These are phyloP conservation scores for Coniferiporia weirii DNA, from an alignment of 1,284 basidiomycete genomes.

Conservation along the genomic window DNA sequence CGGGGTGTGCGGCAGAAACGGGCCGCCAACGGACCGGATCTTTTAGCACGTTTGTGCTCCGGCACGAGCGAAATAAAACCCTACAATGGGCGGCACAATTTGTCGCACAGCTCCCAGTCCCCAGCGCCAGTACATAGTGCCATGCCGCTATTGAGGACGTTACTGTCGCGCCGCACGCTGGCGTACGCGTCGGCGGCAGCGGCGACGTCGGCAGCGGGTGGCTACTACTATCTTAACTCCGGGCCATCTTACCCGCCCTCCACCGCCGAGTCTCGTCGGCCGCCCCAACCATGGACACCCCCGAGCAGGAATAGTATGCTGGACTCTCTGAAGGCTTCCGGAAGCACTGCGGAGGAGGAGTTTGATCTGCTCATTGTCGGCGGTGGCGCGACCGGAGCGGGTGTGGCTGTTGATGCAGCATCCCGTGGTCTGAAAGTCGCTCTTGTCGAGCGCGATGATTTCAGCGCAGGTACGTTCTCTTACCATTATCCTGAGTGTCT, in stretches of 20 bases:
- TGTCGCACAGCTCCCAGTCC: neutral
- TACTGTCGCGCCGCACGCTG: conserved; percentile 52
- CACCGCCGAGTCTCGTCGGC: conserved; percentile 55
- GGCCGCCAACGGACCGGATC: too few relatives aligned
- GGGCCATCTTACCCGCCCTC: conserved; percentile 60
- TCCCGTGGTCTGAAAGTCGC: conserved; percentile 90
- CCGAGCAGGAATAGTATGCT: conserved; percentile 65
- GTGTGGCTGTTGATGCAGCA: conserved; percentile 91
- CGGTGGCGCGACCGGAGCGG: conserved; percentile 91
- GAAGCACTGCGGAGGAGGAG: conserved; percentile 37
- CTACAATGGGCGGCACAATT: neutral
- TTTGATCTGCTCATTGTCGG: conserved; percentile 86
- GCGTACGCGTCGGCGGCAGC: conserved; percentile 48
- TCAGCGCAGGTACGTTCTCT: conserved; percentile 63
- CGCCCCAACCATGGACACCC: conserved; percentile 73
- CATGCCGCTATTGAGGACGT: conserved; percentile 5
- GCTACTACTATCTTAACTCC: conserved; percentile 67
- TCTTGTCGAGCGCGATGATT: conserved; percentile 92
- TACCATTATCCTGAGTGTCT: too few relatives aligned
- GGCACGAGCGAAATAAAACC: too few relatives aligned
- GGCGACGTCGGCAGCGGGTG: conserved; percentile 46
- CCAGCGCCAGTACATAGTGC: neutral
- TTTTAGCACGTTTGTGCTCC: too few relatives aligned
- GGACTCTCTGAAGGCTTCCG: conserved; percentile 45
- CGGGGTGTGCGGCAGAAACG: too few relatives aligned